Evolutionary conservation across 441 rosid genomes (phyloP), one percentile per base, ranked within the genome.

Genomic region (Metrosideros polymorpha): DNA sequence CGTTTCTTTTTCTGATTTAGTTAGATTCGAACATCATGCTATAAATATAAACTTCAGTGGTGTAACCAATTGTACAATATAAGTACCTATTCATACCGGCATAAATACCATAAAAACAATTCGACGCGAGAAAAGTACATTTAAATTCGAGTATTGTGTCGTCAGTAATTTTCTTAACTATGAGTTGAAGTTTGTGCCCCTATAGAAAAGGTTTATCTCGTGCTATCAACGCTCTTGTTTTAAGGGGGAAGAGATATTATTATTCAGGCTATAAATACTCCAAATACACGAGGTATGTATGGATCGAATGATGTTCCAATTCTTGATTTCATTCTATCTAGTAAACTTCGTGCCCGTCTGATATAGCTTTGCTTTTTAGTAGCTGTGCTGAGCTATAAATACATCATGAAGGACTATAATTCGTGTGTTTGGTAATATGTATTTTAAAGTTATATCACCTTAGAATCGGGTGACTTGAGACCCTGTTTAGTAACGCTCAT

Each of bases 81-180:
- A 42, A 39, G 79, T 10, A 35, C n/a, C 45, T 66, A 35, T 66
- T 9, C 27, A 1, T 35, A 66, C 7, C 1, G 0, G 15, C 45
- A 66, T 35, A 35, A 35, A 30, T 10, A 19, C 25, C 2, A 0
- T 9, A 6, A 32, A 18, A 35, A 35, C 25, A 66, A 35, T 19
- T 35, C 9, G 45, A 35, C 1, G 15, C 4, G 10, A 66, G 79
- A 19, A 35, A 66, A 19, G 22, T 19, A 4, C 47, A 22, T 1
- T 22, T 3, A 39, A 45, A 35, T 66, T 0, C 1, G 0, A 35
- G 5, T 24, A 66, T 22, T 1, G 8, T 5, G n/a, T 18, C 1
- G 5, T 19, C 5, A 27, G 15, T 35, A 18, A 63, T 30, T 63
- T 63, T 63, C 4, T 5, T 35, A 39, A 15, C 43, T 35, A 35